Base-by-base conservation (phyloP, 1,284 basidiomycete genomes). In the Heliocybe sulcata region DNA sequence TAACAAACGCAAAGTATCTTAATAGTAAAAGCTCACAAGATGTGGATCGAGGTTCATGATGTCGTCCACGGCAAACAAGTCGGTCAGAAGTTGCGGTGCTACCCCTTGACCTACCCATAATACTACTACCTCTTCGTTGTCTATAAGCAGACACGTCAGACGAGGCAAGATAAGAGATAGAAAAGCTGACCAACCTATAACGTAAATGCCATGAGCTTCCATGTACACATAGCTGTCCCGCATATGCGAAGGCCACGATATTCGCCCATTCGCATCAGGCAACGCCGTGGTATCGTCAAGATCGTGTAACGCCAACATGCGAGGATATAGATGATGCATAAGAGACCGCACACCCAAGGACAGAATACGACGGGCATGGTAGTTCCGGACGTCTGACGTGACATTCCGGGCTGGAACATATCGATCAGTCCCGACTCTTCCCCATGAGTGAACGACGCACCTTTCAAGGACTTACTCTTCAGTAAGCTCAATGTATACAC, bases 381-480 rank as follows among this genome's bases (percentile, higher is more conserved):
- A 92, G 56, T 93, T 92, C 54, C 97, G 88, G 19, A 97, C 93
- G 64, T 99, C 97, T 14, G 94, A 89, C 3, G 92, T 87, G 48
- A 99, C 94, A 64, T 84, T 88, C 51, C 90, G 85, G 48, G 84
- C 90, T 92, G 63, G 22, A 57, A 52, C 56, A 45, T 54, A 58
- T 38, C 35, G 31, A 33, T 11, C 48, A 33, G 19, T n/a, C 11
- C 12, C 38, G 14, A 22, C 49, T 27, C 11, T 35, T 25, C 45
- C 29, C n/a, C 54, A 25, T 49, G 23, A 51, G 35, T 29, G 45
- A 54, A 29, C 3, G 26, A 58, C 67, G 38, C 51, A 83, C 94
- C 92, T 83, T 98, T 97, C 47, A 99, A 72, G 25, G 94, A 85
- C 69, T 98, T 97, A 57, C 82, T 85, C 74, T 99, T 99, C 58